Evolutionary conservation across 352 stramenopile genomes (phyloP), one percentile per base, ranked within the genome.

Genomic region (Phytophthora brassicae): DNA sequence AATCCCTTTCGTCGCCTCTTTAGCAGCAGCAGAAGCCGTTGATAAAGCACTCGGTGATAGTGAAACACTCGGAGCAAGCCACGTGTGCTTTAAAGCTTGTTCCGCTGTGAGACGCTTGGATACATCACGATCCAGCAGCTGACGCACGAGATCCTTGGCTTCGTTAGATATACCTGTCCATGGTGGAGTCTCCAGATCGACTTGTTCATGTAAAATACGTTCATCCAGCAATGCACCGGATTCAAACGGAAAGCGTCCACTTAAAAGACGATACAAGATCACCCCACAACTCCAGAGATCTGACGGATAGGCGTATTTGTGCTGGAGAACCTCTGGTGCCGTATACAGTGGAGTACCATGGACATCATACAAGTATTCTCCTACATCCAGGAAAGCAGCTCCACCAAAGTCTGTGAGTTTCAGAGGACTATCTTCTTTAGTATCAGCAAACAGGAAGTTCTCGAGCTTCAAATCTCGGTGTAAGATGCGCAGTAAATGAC

Each of bases 351-450:
- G 83, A 28, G 83, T 92, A 13, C 83, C 83, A 4, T 81, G 75
- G 13, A 92, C 61, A 19, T 84, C 70, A 16, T 73, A 63, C 38
- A 89, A 56, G 42, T 68, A 47, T 16, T 84, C 65, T 12, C 50
- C 59, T 16, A 83, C 66, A 13, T 64, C 48, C 12, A 92, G 44
- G 47, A 90, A 92, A 8, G 75, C 68, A 13, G 83, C 81, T 39
- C 83, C 81, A 33, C 83, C 83, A 64, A 92, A 92, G 64, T 92
- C 83, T 11, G 81, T 92, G 20, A 92, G 64, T 55, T 92, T 92
- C 43, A 92, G 72, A 13, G 82, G 80, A 42, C 81, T 90, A 19
- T 74, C 71, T 8, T 84, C 68, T 17, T 77, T 72, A 3, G 39
- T 42, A 52, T 90, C 83, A 7, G 81, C 83, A 54, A 90, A 90